These are phyloP conservation scores for Melampsora americana DNA, from an alignment of 1,284 basidiomycete species.

Conservation along the genomic window DNA sequence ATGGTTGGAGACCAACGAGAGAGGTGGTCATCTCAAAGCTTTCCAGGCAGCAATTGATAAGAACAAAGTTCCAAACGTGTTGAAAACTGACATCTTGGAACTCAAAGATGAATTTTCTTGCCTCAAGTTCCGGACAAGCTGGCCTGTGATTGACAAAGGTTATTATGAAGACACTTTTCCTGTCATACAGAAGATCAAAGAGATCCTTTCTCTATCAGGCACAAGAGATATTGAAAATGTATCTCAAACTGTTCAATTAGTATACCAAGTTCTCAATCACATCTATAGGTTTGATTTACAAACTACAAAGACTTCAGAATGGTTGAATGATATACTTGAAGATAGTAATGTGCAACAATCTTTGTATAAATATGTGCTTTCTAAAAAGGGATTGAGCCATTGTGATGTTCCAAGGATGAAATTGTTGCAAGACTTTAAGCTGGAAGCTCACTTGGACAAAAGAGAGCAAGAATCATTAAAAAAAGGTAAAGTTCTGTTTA, in stretches of 20 bases:
- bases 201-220: neutral
- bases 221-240: neutral
- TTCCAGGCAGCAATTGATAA: neutral
- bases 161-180: neutral
- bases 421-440: neutral
- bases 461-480: neutral
- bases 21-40: neutral
- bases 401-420: neutral
- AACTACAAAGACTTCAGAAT: neutral
- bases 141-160: neutral
- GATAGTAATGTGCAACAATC: neutral
- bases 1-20: neutral
- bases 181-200: neutral
- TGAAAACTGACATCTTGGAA: neutral
- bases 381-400: neutral
- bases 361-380: neutral
- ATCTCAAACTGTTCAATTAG: neutral
- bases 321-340: neutral
- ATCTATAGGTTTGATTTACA: neutral
- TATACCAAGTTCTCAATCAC: constrained; percentile 1
- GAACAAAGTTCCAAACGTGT: neutral
- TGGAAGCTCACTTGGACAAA: neutral
- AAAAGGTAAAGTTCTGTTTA: neutral
- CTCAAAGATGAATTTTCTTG: neutral
- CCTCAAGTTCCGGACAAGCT: neutral